A percentile compares a stretch with the other conserved stretches of the same genome.
These are phyloP conservation scores for Triticum dicoccoides DNA, from an alignment of 176 grass and related monocot genomes.

Conservation along the genomic window DNA sequence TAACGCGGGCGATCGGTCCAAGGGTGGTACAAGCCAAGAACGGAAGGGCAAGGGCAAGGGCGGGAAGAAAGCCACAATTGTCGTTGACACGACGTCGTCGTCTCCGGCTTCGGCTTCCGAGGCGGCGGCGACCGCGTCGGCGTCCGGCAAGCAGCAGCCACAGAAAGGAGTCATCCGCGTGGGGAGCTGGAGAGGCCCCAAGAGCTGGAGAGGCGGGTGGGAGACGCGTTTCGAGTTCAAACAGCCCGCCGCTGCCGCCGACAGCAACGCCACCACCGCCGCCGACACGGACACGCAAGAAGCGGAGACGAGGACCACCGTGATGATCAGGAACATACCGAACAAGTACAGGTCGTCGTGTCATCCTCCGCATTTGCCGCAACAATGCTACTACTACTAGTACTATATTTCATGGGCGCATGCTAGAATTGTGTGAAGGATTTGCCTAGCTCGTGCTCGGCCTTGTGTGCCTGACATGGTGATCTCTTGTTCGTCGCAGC, in stretches of 20 bases:
- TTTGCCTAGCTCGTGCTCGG: not conserved
- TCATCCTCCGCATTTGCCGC: constrained; percentile 10
- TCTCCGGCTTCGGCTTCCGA: not conserved
- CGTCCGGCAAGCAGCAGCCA: constrained; percentile 40
- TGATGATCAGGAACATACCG: constrained; percentile 99
- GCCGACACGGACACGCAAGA: constrained; percentile 11
- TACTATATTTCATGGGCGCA: constrained; percentile 41
- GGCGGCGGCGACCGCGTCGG: constrained; percentile 12
- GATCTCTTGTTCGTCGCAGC: constrained; percentile 40
- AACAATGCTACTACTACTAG: not conserved
- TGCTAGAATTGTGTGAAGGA: not conserved
- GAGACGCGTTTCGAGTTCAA: constrained; percentile 84
- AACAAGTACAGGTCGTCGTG: constrained; percentile 91
- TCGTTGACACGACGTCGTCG: not conserved
- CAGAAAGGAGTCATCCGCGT: constrained; percentile 37
- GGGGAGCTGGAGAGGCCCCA: constrained; percentile 33
- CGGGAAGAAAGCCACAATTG: constrained; percentile 9
- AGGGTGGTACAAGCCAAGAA: constrained; percentile 11
- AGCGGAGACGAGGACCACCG: constrained; percentile 81
- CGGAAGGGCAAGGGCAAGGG: constrained; percentile 42
- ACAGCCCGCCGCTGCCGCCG: constrained; percentile 29
- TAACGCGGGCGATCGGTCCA: constrained; percentile 6
- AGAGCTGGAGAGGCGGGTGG: constrained; percentile 34
- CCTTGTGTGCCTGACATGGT: not conserved
- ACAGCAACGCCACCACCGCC: not conserved